Percentiles rank a stretch among this genome's conserved stretches.
Conservation (phyloP, 768 basidiomycete species). For the Cytidiella melzeri region DNA sequence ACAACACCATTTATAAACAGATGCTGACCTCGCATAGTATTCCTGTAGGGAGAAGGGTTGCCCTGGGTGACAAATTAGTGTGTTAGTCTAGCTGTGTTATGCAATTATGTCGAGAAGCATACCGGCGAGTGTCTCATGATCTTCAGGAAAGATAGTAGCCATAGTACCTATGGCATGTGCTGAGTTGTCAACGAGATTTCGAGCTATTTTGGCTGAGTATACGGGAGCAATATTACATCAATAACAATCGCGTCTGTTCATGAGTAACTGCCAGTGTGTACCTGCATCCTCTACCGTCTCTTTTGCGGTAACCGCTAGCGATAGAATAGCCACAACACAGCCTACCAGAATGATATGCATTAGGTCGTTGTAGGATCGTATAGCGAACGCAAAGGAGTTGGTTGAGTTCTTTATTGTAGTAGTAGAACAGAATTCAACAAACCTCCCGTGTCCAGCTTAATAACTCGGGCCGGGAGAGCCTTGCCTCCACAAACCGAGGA, state of each 20-base stretch:
- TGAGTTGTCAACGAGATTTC: conserved; percentile 35
- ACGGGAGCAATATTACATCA: conserved; percentile 2
- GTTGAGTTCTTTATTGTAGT: too few species aligned
- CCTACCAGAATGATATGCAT: not conserved
- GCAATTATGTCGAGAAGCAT: conserved; percentile 11
- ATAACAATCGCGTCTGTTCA: conserved; percentile 1
- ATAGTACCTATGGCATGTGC: conserved; percentile 38
- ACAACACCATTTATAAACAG: too few species aligned
- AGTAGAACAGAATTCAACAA: too few species aligned
- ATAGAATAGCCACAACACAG: not conserved
- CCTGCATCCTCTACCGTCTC: conserved; percentile 48
- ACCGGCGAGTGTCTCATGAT: conserved; percentile 36
- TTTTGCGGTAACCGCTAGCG: not conserved
- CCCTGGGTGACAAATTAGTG: conserved; percentile 24
- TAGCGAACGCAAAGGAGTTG: too few species aligned
- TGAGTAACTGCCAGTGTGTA: conserved; percentile 15
- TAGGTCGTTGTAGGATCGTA: not conserved
- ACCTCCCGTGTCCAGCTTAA: too few species aligned
- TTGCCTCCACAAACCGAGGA: not conserved
- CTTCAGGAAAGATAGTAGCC: conserved; percentile 41
- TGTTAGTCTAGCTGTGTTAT: too few species aligned
- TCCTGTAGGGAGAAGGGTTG: conserved; percentile 47
- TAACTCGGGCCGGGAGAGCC: too few species aligned
- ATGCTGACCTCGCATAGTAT: conserved; percentile 39
- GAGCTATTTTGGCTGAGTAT: conserved; percentile 36